Base-by-base conservation (phyloP, 805 yeast genomes). In the Zygoascus ofunaensis region DNA sequence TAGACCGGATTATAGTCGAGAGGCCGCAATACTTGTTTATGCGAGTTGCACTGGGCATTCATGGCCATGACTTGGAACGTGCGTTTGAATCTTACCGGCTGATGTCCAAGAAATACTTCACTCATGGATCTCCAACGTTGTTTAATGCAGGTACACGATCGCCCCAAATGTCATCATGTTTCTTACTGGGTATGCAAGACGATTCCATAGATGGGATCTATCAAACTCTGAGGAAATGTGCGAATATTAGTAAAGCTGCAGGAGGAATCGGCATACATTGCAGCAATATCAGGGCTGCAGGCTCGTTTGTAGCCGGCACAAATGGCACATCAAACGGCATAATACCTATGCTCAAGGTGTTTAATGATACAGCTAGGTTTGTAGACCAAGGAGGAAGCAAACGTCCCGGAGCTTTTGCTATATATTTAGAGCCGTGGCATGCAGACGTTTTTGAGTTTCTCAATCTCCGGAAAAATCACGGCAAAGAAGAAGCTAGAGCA, bases 381-480 rank as follows among this genome's bases (percentile, higher is more conserved):
- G 97, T 90, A 35, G 97, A 90, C 58, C 98, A 90, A 71, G 98
- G 98, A 50, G 97, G 97, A 45, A 90, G 90, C 68, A 89, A 89
- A 65, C 73, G 98, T 58, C 98, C 98, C 0, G 97, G 97, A 50
- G 98, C 98, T 2, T 84, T 90, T 64, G 95, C 96, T 30, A 66
- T 87, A 32, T 90, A 89, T 65, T 63, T 90, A 32, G 98, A 90
- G 66, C 97, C 98, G 45, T 90, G 98, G 98, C 98, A 90, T 61
- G 76, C 83, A 8, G 98, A 90, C 57, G 73, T 90, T 30, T 82
- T 86, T 62, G 95, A 84, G 48, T 82, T 90, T 57, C 64, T 90
- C 43, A 90, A 89, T 47, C 70, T 90, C 53, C 77, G 92, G 58
- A 89, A 90, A 68, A 90, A 87, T 59, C 95, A 89, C 60, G 97